These are phyloP conservation scores for Clarireedia homoeocarpa DNA, from an alignment of 2,329 filamentous ascomycete species.

Conservation along the genomic window DNA sequence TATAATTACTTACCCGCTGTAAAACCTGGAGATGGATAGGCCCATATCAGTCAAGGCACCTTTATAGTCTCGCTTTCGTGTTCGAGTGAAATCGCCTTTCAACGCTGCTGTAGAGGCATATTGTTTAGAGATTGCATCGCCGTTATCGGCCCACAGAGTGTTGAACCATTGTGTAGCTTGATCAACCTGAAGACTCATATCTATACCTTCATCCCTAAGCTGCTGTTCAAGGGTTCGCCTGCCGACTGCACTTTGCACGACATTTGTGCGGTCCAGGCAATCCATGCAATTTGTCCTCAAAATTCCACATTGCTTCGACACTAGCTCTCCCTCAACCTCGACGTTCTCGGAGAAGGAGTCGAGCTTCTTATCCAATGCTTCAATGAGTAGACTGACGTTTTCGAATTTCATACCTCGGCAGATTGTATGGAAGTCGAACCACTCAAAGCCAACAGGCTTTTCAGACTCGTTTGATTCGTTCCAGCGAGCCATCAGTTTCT, in stretches of 20 bases:
- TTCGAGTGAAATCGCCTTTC: conserved; percentile 94
- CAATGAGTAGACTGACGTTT: conserved; percentile 75
- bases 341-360: conserved; percentile 66
- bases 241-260: conserved; percentile 86
- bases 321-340: conserved; percentile 37
- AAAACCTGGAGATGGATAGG: conserved; percentile 72
- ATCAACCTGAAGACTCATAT: conserved; percentile 67
- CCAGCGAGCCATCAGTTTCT: conserved; percentile 56
- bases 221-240: conserved; percentile 76
- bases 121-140: conserved; percentile 89
- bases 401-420: conserved; percentile 98
- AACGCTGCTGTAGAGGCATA: conserved; percentile 93
- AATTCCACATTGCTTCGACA: conserved; percentile 58
- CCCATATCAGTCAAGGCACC: conserved; percentile 89
- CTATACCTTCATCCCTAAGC: conserved; percentile 66
- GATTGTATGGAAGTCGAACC: conserved; percentile 94
- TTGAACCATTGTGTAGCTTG: conserved; percentile 73
- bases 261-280: conserved; percentile 91
- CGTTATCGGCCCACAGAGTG: conserved; percentile 93
- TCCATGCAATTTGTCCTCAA: conserved; percentile 99
- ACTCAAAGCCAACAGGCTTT: conserved; percentile 63
- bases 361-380: conserved; percentile 59
- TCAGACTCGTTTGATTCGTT: conserved; percentile 46
- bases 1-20: too few species aligned
- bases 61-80: conserved; percentile 80